Evolutionary conservation across 2,329 filamentous ascomycete species (phyloP), one percentile per base, ranked within the genome.

Genomic region (Fusarium aywerte): DNA sequence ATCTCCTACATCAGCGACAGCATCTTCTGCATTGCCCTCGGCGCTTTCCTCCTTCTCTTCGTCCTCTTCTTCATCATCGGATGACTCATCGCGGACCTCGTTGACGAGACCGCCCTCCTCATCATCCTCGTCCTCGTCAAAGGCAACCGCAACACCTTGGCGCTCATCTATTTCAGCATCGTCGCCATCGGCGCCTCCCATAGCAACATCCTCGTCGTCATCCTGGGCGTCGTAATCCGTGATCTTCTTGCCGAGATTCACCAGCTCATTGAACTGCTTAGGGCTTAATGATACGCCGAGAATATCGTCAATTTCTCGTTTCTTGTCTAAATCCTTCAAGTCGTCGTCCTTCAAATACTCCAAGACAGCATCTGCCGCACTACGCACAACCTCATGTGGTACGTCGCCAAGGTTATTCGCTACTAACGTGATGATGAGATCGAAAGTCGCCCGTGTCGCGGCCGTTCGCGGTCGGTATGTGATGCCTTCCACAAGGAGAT

Each of bases 171-270:
- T 87, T 76, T 97, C 94, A 29, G 87, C 90, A 64, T 88, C 88
- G 5, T 82, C 83, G 56, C 86, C 92, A 18, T 83, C 87, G 21
- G 83, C 85, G 27, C 88, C 85, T 58, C 87, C 90, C 73, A 90
- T 89, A 29, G 87, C 90, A 83, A 93, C 92, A 58, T 93, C 90
- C 69, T 97, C 95, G 66, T 98, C 94, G 31, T 97, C 96, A 68
- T 98, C 95, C 76, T 98, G 93, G 36, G 92, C 92, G 79, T 98
- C 92, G 79, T 98, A 99, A 78, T 99, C 96, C 48, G 96, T 99
- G 67, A 99, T 97, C 81, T 99, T 99, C 83, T 99, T 99, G 68
- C 94, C 93, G 40, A 99, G 82, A 76, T 97, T 99, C 55, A 98
- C 90, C 69, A 99, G 82, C 80, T 98, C 95, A 76, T 98, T 98